Percentiles rank a stretch among this genome's conserved stretches.
Conservation (phyloP, 192 early-diverging fungal genomes). For the Backusella tarrabulga region DNA sequence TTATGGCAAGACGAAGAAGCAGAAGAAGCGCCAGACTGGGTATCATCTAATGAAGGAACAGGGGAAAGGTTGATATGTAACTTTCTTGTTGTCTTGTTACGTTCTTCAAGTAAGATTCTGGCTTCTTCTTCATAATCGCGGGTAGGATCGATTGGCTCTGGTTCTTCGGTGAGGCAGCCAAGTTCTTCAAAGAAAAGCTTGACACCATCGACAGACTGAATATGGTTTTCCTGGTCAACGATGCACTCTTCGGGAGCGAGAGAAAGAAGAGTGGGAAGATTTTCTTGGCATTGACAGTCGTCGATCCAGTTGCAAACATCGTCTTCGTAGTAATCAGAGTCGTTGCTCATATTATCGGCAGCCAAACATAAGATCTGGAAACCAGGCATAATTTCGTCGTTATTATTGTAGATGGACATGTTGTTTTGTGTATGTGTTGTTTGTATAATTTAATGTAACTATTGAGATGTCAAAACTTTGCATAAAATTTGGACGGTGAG, state of each 20-base stretch:
- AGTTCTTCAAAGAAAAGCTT: slow-evolving; percentile 33
- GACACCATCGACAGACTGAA: background rate
- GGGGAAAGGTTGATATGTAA: slow-evolving; percentile 5
- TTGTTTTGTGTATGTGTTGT: background rate
- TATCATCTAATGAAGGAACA: background rate
- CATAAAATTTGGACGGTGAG: background rate
- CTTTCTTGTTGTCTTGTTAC: slow-evolving; percentile 1
- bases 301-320: slow-evolving; percentile 10
- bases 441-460: background rate
- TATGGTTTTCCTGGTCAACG: slow-evolving; percentile 20
- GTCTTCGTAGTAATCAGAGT: slow-evolving; percentile 3
- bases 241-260: slow-evolving; percentile 28
- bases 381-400: background rate
- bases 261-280: slow-evolving; percentile 22
- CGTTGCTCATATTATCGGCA: background rate
- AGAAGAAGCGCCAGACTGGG: background rate
- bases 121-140: slow-evolving; percentile 33
- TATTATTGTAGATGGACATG: background rate
- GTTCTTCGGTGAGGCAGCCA: slow-evolving; percentile 28
- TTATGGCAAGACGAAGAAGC: background rate
- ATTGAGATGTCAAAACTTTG: background rate
- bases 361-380: slow-evolving; percentile 3
- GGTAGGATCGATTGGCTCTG: slow-evolving; percentile 32
- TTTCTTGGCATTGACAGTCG: slow-evolving; percentile 20
- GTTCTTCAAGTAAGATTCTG: slow-evolving; percentile 8